Evolutionary conservation across 108 stramenopile genomes (phyloP), one percentile per base, ranked within the genome.

Genomic region (Skeletonema menzelii): DNA sequence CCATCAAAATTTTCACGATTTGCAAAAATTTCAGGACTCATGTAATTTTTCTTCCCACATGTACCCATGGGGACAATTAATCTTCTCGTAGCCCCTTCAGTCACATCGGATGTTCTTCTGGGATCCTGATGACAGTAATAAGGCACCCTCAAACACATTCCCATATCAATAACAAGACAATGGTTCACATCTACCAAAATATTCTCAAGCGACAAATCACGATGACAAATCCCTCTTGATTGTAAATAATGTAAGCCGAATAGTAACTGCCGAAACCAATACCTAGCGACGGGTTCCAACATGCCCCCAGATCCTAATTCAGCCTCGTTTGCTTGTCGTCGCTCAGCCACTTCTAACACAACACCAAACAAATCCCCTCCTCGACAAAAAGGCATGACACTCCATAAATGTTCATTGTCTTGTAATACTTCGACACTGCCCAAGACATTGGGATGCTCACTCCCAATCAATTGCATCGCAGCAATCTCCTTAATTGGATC

Each of bases 21-120:
- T 11, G 79, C 80, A 75, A 77, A 93, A 11, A 98, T 86, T 70
- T 97, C 96, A 0, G 97, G 97, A 22, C 94, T 89, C 95, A 98
- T 97, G 73, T 98, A 98, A 63, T 97, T 97, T 40, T 82, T 91
- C 75, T 98, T 98, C 13, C 97, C 97, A 85, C 96, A 97, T 15
- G 85, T 87, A 28, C 94, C 93, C 73, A 89, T 91, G 19, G 91
- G 91, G 58, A 73, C 85, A 35, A 97, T 88, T 27, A 95, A 75
- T 35, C 91, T 59, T 22, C 93, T 83, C 17, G 63, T 84, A 24
- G 64, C 82, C 24, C 92, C 89, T 69, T 70, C 24, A 3, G 68
- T 83, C 14, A 87, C 93, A 65, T 86, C 91, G 19, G 77, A 82
- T 20, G 85, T 65, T 15, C 38, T 57, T 46, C 77, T 80, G 15